phyloP scores from a whole-genome alignment of 306 rosid species.

The Aeschynomene evenia region DNA sequence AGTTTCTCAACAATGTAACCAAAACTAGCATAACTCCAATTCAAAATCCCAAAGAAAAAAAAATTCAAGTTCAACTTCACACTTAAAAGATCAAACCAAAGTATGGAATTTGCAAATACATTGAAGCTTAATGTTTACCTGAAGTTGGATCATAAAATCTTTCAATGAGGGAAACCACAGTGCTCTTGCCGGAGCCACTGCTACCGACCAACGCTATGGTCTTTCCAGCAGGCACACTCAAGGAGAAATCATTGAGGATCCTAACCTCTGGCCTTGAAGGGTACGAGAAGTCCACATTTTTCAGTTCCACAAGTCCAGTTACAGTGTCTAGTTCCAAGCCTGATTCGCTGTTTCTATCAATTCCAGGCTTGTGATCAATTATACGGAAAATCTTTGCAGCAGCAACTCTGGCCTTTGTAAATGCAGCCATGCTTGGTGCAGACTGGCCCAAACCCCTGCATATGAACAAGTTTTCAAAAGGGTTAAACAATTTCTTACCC shows the following conservation, averaged over 20 bases:
- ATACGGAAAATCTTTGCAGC: slow-evolving; percentile 80
- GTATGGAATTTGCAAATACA: not conserved
- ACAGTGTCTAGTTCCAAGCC: slow-evolving; percentile 76
- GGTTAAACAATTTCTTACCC: slow-evolving; percentile 1
- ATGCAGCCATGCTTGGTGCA: slow-evolving; percentile 94
- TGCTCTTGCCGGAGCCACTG: slow-evolving; percentile 99
- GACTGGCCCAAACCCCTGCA: slow-evolving; percentile 90
- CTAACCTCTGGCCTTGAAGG: slow-evolving; percentile 88
- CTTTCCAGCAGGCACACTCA: slow-evolving; percentile 90
- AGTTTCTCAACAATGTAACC: slow-evolving; percentile 3
- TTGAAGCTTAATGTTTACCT: slow-evolving; percentile 48
- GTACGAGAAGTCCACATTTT: slow-evolving; percentile 79
- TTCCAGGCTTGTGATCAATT: slow-evolving; percentile 85
- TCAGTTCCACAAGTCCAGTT: slow-evolving; percentile 81
- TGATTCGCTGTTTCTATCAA: slow-evolving; percentile 70
- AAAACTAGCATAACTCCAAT: slow-evolving; percentile 1
- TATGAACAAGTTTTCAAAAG: not conserved
- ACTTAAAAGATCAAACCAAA: not conserved
- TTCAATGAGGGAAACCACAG: slow-evolving; percentile 93
- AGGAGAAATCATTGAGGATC: slow-evolving; percentile 66
- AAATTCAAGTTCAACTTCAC: not conserved
- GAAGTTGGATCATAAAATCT: slow-evolving; percentile 90
- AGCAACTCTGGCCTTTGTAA: slow-evolving; percentile 93
- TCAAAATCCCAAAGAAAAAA: not conserved
- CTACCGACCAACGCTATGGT: slow-evolving; percentile 97